Percentiles rank a stretch among this genome's conserved stretches.
Evolutionary conservation across 495 filamentous ascomycete genomes (phyloP).

Genomic region (Neurospora hispaniola): DNA sequence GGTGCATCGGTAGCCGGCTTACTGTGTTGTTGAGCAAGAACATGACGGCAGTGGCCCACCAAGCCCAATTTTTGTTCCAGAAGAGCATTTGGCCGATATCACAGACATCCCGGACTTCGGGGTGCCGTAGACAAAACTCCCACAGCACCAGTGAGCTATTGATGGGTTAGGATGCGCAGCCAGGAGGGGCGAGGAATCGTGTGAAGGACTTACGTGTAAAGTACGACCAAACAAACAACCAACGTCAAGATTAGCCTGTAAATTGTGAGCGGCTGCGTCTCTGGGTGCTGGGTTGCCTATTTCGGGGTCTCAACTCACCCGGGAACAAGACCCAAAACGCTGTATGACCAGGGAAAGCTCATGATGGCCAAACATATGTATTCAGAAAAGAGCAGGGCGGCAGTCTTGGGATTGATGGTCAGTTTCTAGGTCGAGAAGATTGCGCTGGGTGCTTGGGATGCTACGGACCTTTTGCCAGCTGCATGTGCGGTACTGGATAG

Average conservation of each 20-base stretch:
- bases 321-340: slow-evolving; percentile 74
- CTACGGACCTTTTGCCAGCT: slow-evolving; percentile 71
- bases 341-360: slow-evolving; percentile 88
- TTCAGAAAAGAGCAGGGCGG: slow-evolving; percentile 77
- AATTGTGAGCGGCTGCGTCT: slow-evolving; percentile 6
- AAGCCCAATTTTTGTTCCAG: slow-evolving; percentile 65
- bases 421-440: neutral
- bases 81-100: slow-evolving; percentile 86
- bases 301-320: slow-evolving; percentile 32
- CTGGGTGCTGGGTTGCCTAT: neutral
- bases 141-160: slow-evolving; percentile 60
- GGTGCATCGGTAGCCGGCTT: slow-evolving; percentile 43
- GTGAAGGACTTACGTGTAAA: slow-evolving; percentile 51
- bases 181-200: too few relatives aligned
- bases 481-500: slow-evolving; percentile 82
- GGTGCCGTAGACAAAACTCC: slow-evolving; percentile 80
- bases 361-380: slow-evolving; percentile 92
- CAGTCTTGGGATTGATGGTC: slow-evolving; percentile 43
- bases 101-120: slow-evolving; percentile 80
- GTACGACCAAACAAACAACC: slow-evolving; percentile 58
- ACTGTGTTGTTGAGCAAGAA: slow-evolving; percentile 89
- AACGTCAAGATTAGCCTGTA: slow-evolving; percentile 61
- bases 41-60: slow-evolving; percentile 79
- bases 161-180: neutral
- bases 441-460: neutral